Evolutionary conservation across 2,329 filamentous ascomycete species (phyloP), one percentile per base, ranked within the genome.

Genomic region (Drechslerella coelobrocha): DNA sequence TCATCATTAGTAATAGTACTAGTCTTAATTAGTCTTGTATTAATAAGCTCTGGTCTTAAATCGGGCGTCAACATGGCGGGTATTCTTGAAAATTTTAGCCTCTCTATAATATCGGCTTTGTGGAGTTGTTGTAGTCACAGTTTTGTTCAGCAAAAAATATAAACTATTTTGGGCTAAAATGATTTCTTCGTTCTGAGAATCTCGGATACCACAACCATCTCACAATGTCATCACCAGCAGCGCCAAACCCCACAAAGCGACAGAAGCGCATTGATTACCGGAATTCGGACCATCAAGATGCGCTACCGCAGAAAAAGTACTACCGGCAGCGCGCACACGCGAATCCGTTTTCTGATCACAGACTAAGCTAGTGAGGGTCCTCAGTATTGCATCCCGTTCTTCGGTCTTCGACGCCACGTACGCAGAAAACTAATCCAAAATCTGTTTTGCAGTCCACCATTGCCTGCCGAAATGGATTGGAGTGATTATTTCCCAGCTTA

Each of bases 321-420:
- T 99, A 96, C 79, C 87, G 94, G 61, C 94, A 99, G 80, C 86
- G 94, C 79, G 94, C 94, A 37, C 94, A 99, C 81, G 94, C 94
- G 73, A 99, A 99, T 81, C 92, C 93, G 5, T 99, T 99, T 81
- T 97, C 93, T 1, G 94, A 99, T 77, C 94, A 99, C 82, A 83
- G 86, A 65, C 83, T 99, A 78, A 84, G 84, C 76, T 99, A 99
- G 94, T 96, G 85, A 76, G 86, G 82, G 54, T 47, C 59, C 39
- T 60, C 26, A 53, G 39, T 63, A 63, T 55, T 50, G 60, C 50
- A 63, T 55, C 59, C 48, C n/a, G 50, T 47, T 53, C 50, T 48
- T 41, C 8, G 50, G 9, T 9, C 7, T 34, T 34, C 41, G 23
- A 57, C 39, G 24, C 5, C 9, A 26, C 48, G 12, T 50, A 5